Base-by-base conservation (phyloP, 495 filamentous ascomycete species). In the Lichenothelia convexa region DNA sequence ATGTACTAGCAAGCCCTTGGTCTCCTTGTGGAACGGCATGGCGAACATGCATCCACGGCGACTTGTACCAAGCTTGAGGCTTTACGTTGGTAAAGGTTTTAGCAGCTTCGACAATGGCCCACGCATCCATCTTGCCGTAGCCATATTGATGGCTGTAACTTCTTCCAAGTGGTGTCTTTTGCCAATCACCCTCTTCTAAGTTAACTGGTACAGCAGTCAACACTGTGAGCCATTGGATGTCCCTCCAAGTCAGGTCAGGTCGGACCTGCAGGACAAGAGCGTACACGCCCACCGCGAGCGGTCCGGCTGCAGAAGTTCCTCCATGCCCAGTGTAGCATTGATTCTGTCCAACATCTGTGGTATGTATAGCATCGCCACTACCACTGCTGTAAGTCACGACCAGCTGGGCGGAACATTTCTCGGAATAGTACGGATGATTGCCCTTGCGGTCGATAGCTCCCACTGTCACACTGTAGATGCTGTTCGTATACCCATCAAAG, bases 401-500 rank as follows among this genome's bases (percentile, higher is more conserved):
- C 39, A 97, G 62, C 51, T 92, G 80, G 6, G 89, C 89, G 0
- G 87, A 93, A 61, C 89, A 97, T 38, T 81, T 73, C 57, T 97
- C 89, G 2, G 87, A 93, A 55, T 97, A 97, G 44, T 78, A 80
- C 1, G 86, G 84, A 52, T 95, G 87, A 4, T 64, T 55, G 11
- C 85, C 85, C 46, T 80, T 73, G 32, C 81, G 62, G 51, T 93
- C 87, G 48, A 97, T 77, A 21, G 87, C 89, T 15, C 91, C 89
- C 21, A 95, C 85, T 1, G 86, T 93, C 47, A 97, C 84, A 50
- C 82, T 93, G 65, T 95, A 97, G 39, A 97, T 97, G 50, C 84
- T 93, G 60, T 97, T 97, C 45, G 91, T 95, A 55, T 97, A 97
- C 8, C 89, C 89, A 51, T 97, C 89, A 49, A 95, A 97, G 53